phyloP scores from a whole-genome alignment of 2,329 filamentous ascomycete species.

The Trichoderma harzianum region DNA sequence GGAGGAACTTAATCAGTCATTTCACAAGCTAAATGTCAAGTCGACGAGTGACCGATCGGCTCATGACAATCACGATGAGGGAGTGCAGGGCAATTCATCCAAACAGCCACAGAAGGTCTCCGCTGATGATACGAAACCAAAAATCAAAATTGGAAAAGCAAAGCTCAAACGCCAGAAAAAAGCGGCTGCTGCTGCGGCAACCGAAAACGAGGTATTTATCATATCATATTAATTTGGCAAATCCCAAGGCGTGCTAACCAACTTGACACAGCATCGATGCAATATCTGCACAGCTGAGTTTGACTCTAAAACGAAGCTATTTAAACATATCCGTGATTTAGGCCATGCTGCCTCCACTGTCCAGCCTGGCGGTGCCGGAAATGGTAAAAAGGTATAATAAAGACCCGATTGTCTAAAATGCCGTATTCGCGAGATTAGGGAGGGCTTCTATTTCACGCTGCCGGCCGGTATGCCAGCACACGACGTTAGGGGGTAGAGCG shows the following conservation, averaged over 20 bases:
- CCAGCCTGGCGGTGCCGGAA: constrained; percentile 16
- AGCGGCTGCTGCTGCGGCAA: constrained; percentile 37
- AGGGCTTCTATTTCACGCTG: neutral
- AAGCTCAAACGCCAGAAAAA: constrained; percentile 51
- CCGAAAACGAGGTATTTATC: constrained; percentile 33
- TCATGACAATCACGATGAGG: neutral
- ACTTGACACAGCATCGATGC: constrained; percentile 36
- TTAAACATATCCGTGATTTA: constrained; percentile 66
- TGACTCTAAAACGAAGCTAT: constrained; percentile 66
- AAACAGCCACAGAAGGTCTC: constrained; percentile 24
- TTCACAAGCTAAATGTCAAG: neutral
- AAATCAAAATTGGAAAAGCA: constrained; percentile 48
- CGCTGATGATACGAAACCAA: constrained; percentile 25
- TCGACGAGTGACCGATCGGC: neutral
- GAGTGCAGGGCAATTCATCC: constrained; percentile 1
- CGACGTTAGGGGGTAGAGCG: neutral
- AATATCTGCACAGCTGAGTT: constrained; percentile 45
- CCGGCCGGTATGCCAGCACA: neutral
- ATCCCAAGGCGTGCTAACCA: constrained; percentile 20
- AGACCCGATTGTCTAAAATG: neutral
- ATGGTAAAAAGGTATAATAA: constrained; percentile 34
- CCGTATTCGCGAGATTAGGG: neutral
- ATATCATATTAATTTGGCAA: neutral
- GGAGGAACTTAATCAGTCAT: neutral
- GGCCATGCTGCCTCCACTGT: constrained; percentile 57